Evolutionary conservation across 495 filamentous ascomycete species (phyloP).

Genomic region (Podospora australis): DNA sequence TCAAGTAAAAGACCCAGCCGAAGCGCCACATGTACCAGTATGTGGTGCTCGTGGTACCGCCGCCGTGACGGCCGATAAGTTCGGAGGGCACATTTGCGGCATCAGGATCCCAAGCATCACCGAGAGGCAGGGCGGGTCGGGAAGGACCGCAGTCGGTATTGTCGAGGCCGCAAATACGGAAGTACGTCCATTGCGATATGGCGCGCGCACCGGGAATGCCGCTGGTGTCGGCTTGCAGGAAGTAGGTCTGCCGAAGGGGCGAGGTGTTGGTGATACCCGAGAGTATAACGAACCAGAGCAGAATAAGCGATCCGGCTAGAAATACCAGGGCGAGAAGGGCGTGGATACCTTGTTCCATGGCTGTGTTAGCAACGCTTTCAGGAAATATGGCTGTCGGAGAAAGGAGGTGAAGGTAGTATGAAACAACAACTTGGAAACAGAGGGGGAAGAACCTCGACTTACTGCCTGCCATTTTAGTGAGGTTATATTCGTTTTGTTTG

Average conservation of each 20-base stretch:
- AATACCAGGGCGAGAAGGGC: constrained; percentile 61
- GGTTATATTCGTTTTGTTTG: neutral
- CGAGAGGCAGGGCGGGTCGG: constrained; percentile 40
- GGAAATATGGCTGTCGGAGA: too few species aligned
- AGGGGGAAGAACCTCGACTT: neutral
- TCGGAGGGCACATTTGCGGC: constrained; percentile 31
- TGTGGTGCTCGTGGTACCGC: constrained; percentile 39
- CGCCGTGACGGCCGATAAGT: constrained; percentile 39
- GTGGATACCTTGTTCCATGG: constrained; percentile 26
- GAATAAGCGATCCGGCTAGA: constrained; percentile 62
- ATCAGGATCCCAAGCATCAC: constrained; percentile 43
- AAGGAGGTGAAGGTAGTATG: neutral
- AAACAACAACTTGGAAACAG: neutral
- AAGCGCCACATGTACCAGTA: constrained; percentile 56
- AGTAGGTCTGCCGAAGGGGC: constrained; percentile 71
- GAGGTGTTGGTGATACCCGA: constrained; percentile 53
- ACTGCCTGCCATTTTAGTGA: constrained; percentile 7
- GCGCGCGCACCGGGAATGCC: constrained; percentile 59
- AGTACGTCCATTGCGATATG: constrained; percentile 79
- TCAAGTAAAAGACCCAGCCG: constrained; percentile 67
- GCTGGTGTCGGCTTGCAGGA: constrained; percentile 63
- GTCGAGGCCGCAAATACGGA: constrained; percentile 55
- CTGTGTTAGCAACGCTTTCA: neutral
- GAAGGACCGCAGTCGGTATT: constrained; percentile 42
- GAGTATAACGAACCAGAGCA: constrained; percentile 77